Base-by-base conservation (phyloP, 1,139 yeast species). In the Suhomyces chickasaworum region DNA sequence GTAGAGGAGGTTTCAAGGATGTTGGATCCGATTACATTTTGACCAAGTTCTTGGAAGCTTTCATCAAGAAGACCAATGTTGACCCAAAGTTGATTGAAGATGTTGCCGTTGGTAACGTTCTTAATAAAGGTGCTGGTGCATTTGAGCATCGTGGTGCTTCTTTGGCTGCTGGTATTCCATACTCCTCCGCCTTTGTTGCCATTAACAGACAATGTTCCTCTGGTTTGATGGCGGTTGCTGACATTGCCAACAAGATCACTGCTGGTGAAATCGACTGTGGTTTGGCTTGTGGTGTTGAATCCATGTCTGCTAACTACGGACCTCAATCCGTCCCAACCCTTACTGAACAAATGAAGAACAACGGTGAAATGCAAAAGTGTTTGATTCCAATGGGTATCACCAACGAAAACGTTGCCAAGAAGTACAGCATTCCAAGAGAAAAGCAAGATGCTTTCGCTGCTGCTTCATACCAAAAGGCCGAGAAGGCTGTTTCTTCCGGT, bases 191-290 rank as follows among this genome's bases (percentile, higher is more conserved):
- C 12, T 88, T 91, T 57, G 73, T 83, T 57, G 93, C 96, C 23
- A 61, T 91, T 55, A 91, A 91, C 76, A 83, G 98, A 71, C 97
- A 89, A 69, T 91, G 98, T 69, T 89, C 97, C 8, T 88, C 96
- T 2, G 97, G 97, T 39, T 76, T 91, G 58, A 87, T 90, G 79
- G 95, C 97, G 18, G 82, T 90, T 37, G 85, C 88, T 57, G 95
- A 87, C 64, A 81, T 91, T 61, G 96, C 97, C 59, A 88, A 86
- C 73, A 88, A 89, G 74, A 91, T 91, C 64, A 74, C 77, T 57
- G 73, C 81, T 51, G 97, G 97, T 38, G 96, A 90, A 75, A 89
- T 91, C 58, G 89, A 84, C 56, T 78, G 93, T 61, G 98, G 98
- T 53, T 74, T 91, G 48, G 98, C 95, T 39, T 84, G 84, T 44